A percentile compares a stretch with the other conserved stretches of the same genome.
Conservation (phyloP, 768 basidiomycete species). For the Naganishia vaughanmartiniae region DNA sequence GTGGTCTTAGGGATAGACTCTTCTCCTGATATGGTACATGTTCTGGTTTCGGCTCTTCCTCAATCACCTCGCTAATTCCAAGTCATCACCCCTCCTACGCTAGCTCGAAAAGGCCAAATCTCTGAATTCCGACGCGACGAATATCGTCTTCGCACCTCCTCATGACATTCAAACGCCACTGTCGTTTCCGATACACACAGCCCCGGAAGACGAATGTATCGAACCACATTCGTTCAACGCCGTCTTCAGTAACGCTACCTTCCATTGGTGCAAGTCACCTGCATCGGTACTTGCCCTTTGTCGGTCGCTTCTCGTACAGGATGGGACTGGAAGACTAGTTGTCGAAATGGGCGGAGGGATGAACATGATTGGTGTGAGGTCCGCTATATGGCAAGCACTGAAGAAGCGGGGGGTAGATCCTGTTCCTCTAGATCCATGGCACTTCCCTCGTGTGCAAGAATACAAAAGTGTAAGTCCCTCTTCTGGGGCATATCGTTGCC, state of each 20-base stretch:
- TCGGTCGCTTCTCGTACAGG: slow-evolving; percentile 7
- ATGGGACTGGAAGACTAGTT: slow-evolving; percentile 56
- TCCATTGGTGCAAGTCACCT: slow-evolving; percentile 88
- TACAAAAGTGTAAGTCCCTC: slow-evolving; percentile 62
- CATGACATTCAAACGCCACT: neutral
- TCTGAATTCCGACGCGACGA: slow-evolving; percentile 54
- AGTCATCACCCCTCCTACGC: neutral
- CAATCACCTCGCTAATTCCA: neutral
- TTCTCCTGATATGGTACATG: slow-evolving; percentile 67
- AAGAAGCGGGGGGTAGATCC: slow-evolving; percentile 62
- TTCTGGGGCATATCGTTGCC: neutral
- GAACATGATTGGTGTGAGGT: slow-evolving; percentile 63
- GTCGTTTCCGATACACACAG: slow-evolving; percentile 1
- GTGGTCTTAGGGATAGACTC: slow-evolving; percentile 67
- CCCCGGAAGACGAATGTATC: slow-evolving; percentile 34
- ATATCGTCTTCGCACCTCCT: slow-evolving; percentile 31
- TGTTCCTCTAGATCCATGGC: slow-evolving; percentile 71
- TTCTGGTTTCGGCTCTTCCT: neutral
- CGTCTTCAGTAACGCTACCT: slow-evolving; percentile 72
- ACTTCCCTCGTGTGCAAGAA: slow-evolving; percentile 70
- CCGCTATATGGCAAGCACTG: slow-evolving; percentile 50
- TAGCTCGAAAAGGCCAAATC: slow-evolving; percentile 61
- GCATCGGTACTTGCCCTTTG: slow-evolving; percentile 58
- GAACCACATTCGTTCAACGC: slow-evolving; percentile 57
- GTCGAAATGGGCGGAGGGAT: slow-evolving; percentile 75